Base-by-base conservation (phyloP, 2,329 filamentous ascomycete genomes). In the Plectosphaerella sp. region DNA sequence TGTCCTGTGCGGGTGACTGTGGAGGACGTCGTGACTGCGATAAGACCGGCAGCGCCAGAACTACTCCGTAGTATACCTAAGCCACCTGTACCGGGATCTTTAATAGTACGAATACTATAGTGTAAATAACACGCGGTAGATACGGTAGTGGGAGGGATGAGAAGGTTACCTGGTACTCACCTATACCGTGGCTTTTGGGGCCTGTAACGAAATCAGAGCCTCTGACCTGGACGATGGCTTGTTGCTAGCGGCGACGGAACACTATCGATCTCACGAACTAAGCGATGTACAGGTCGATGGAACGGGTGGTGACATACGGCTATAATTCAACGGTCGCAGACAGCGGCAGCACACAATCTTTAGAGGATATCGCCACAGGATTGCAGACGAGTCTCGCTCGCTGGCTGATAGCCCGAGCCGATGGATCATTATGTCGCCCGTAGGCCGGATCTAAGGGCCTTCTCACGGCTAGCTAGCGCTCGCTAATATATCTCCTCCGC, bases 401-500 rank as follows among this genome's bases (percentile, higher is more conserved):
- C 22, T 58, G 6, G n/a, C 33, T 18, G 18, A 16, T 20, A 18
- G 8, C 14, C 9, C 28, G 15, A 37, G 15, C 22, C 35, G 35
- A 18, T 54, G 57, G 2, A 16, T 58, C 18, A 43, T 60, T 52
- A 58, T 20, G 52, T 61, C 8, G 52, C 55, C 14, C 58, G 60
- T 35, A 57, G 57, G 20, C 52, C 60, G 3, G 58, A 28, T 28
- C 58, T n/a, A 18, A 33, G n/a, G 39, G 43, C 52, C 46, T 60
- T 59, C 54, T 65, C 59, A 15, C 58, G 54, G 48, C 63, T 61
- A 58, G 61, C 48, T 4, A 68, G 54, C 50, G 62, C 64, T 45
- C 62, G 62, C 15, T 52, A 5, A 41, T 61, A 67, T 58, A 62
- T 61, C 45, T 48, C 43, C 56, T 65, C 58, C 9, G 64, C 62